Evolutionary conservation across 2,329 filamentous ascomycete species (phyloP), one percentile per base, ranked within the genome.

Genomic region (Leptoxyphium fumago): DNA sequence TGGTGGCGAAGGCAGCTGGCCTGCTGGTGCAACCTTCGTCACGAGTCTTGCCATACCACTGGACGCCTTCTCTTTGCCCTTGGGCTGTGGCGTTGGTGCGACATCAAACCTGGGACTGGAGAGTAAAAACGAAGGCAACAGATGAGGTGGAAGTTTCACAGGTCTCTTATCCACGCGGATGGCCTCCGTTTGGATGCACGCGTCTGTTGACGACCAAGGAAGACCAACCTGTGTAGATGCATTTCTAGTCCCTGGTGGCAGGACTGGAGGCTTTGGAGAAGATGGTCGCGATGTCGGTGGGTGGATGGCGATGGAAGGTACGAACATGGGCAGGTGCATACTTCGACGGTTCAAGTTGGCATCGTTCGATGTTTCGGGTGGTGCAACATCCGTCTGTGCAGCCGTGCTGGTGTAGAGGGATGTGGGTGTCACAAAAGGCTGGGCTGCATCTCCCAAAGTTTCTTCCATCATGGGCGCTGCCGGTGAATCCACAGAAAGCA

Each of bases 231-330:
- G 91, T 55, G 82, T 89, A 14, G 78, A 80, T 50, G 82, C 78
- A 62, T 86, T 86, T 61, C 87, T 95, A 6, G 77, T 81, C 48
- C 78, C 78, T 45, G 88, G 79, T 43, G 87, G 87, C 28, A 94
- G 79, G 44, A 94, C 75, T 42, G 81, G 79, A 51, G 81, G 77
- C 40, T 74, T 75, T 2, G 86, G 86, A 2, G 86, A 87, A 4
- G 80, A 71, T n/a, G 89, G 87, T 40, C 83, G 77, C 44, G 86
- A 94, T 2, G 74, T 78, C 0, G 91, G 89, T 29, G 91, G 91
- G 53, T 94, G 84, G 42, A 98, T 85, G 45, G 85, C 83, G 58
- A 98, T 98, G 54, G 80, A 84, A 0, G 89, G 89, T 11, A 60
- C 57, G 40, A 56, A 56, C 18, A 46, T 43, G 18, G 57, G 56